These are phyloP conservation scores for Alectoria sarmentosa DNA, from an alignment of 495 filamentous ascomycete genomes.

Conservation along the genomic window DNA sequence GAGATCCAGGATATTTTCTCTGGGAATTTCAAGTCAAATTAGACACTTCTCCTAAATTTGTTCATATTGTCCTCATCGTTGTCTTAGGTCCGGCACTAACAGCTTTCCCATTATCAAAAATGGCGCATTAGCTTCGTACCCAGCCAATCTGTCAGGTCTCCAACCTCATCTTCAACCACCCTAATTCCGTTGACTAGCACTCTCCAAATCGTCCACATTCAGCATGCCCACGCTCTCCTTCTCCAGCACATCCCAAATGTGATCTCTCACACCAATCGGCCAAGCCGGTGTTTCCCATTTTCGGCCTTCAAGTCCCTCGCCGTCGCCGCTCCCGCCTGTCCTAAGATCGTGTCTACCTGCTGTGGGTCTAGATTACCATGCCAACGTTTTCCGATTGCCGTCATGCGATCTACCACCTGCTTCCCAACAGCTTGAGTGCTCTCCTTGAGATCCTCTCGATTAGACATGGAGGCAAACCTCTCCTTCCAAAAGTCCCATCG, in stretches of 20 bases:
- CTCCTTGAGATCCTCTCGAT: neutral
- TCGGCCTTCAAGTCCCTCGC: constrained; percentile 55
- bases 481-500: neutral
- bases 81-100: neutral
- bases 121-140: neutral
- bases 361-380: constrained; percentile 30
- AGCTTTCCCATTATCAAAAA: too few relatives aligned
- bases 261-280: constrained; percentile 57
- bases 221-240: constrained; percentile 60
- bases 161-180: neutral
- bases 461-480: neutral
- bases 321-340: constrained; percentile 56
- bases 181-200: constrained; percentile 42
- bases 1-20: too few relatives aligned
- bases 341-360: constrained; percentile 52
- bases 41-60: too few relatives aligned
- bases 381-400: constrained; percentile 33
- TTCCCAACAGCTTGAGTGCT: neutral
- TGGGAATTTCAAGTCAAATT: too few relatives aligned
- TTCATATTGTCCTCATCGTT: neutral
- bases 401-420: neutral
- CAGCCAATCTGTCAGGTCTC: neutral
- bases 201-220: constrained; percentile 58
- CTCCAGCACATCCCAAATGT: constrained; percentile 61
- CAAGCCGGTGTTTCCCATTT: constrained; percentile 70